Conservation (phyloP, 2,329 filamentous ascomycete species). For the Fusarium gaditjirri region DNA sequence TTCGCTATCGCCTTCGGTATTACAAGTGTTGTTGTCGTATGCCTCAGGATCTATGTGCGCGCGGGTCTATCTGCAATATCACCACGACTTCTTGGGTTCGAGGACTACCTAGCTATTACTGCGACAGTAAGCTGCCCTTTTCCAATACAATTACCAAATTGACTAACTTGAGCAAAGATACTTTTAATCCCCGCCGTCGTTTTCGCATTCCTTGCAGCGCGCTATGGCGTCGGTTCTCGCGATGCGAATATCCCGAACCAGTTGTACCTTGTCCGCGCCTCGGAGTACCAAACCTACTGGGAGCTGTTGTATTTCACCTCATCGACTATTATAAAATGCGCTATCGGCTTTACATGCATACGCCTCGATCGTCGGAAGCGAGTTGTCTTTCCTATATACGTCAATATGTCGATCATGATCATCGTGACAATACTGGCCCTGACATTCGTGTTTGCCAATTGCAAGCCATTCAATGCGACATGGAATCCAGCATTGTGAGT, state of each 20-base stretch:
- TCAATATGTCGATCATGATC: constrained; percentile 17
- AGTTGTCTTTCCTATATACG: constrained; percentile 1
- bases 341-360: background rate
- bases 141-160: accelerated
- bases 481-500: constrained; percentile 11
- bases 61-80: constrained; percentile 11
- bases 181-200: constrained; percentile 1
- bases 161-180: background rate
- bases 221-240: constrained; percentile 12
- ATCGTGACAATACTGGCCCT: background rate
- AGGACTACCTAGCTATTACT: constrained; percentile 10
- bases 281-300: constrained; percentile 20
- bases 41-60: constrained; percentile 13
- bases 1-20: background rate
- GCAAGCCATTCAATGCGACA: constrained; percentile 5
- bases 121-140: background rate
- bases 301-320: constrained; percentile 10
- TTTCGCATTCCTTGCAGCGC: background rate
- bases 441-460: constrained; percentile 12
- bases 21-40: background rate
- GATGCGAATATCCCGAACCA: background rate
- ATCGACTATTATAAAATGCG: constrained; percentile 10
- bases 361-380: background rate
- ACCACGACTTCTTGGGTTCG: background rate
- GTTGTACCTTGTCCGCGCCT: constrained; percentile 8